Evolutionary conservation across 2,329 filamentous ascomycete species (phyloP), one percentile per base, ranked within the genome.

Genomic region (Niveomyces coronatus): DNA sequence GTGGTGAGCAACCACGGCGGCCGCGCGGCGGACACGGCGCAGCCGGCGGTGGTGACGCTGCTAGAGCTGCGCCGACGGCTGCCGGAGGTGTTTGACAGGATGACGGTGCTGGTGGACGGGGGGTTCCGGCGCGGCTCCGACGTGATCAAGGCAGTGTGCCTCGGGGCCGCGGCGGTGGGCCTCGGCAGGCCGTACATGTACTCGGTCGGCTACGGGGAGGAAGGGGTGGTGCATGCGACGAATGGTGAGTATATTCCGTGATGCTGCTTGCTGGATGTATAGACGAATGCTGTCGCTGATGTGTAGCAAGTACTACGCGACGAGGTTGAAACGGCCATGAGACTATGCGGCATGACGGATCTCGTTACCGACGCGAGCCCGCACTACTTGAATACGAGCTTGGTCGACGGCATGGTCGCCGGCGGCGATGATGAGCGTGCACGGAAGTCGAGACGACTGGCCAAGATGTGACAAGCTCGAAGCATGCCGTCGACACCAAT

Each of bases 181-280:
- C 44, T 75, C 3, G 70, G 69, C 5, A 52, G 70, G 4, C 56
- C 65, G 1, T 65, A 67, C 34, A 60, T 73, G 53, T 72, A 63
- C 17, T 31, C 44, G 19, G 28, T 36, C 9, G 24, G 24, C 8
- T 52, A 67, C 41, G 69, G 69, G 4, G 55, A 61, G 40, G 55
- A 57, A 16, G 70, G 70, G 27, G 68, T 73, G 0, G 56, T 62
- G 47, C 58, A 61, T 45, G 60, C 52, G 7, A 46, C 58, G 9
- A 52, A 53, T 39, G 60, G 59, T 61, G 45, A 49, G 58, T 54
- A 9, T 14, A 28, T 17, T 16, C 17, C n/a, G n/a, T n/a, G n/a
- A n/a, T n/a, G n/a, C n/a, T 10, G 14, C 22, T 14, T 32, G 46
- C 43, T 23, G n/a, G n/a, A n/a, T n/a, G n/a, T n/a, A n/a, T n/a